These are phyloP conservation scores for Camillea tinctor DNA, from an alignment of 2,329 filamentous ascomycete species.

Conservation along the genomic window DNA sequence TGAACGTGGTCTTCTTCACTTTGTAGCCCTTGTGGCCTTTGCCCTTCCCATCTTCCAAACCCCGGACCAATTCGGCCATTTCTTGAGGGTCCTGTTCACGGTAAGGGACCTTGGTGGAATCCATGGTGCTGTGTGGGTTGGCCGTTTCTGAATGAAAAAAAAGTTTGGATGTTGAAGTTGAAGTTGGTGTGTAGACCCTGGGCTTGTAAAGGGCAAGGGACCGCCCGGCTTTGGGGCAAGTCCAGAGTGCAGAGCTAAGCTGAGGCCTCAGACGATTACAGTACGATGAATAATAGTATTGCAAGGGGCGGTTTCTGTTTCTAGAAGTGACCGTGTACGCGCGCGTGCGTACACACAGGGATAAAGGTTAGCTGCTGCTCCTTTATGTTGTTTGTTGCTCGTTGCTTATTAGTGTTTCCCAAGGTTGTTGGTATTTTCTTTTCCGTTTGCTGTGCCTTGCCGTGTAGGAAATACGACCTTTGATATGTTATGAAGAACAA, in stretches of 20 bases:
- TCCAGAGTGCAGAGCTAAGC: background rate
- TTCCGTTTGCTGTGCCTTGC: too few species aligned
- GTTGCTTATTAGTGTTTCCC: too few species aligned
- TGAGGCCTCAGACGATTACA: background rate
- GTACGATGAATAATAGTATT: background rate
- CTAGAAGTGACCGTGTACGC: background rate
- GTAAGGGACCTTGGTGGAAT: conserved; percentile 55
- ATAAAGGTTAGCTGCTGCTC: background rate
- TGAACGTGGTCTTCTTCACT: conserved; percentile 78
- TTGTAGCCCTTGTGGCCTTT: conserved; percentile 62
- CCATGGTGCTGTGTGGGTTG: conserved; percentile 21
- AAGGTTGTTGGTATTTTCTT: too few species aligned
- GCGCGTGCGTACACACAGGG: too few species aligned
- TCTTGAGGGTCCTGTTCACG: conserved; percentile 67
- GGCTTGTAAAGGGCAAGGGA: background rate
- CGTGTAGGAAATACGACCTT: too few species aligned
- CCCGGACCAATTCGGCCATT: conserved; percentile 63
- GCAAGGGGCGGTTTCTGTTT: background rate
- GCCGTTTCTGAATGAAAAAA: background rate
- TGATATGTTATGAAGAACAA: too few species aligned
- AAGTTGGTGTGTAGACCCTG: background rate
- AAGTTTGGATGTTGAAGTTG: background rate
- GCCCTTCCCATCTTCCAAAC: conserved; percentile 58
- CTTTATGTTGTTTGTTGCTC: background rate
- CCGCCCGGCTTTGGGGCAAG: background rate